Conservation (phyloP, 495 filamentous ascomycete species). For the Xylaria cubensis region DNA sequence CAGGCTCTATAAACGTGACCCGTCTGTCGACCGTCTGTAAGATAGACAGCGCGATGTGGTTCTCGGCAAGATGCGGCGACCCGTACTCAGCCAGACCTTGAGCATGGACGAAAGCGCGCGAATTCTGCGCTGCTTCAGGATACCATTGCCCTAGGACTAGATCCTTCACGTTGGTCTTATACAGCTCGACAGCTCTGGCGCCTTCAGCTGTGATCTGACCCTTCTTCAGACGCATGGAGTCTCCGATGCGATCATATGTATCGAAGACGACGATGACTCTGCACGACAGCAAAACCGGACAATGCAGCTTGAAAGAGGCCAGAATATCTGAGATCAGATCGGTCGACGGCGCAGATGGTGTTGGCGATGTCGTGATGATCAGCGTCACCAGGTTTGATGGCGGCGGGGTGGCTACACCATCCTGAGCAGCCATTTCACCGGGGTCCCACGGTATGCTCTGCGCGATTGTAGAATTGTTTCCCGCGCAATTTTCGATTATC, state of each 20-base stretch:
- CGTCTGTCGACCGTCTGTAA: conserved; percentile 42
- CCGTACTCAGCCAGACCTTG: conserved; percentile 51
- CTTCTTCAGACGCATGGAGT: conserved; percentile 50
- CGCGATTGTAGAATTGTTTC: background rate
- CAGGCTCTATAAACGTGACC: conserved; percentile 51
- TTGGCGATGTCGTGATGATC: conserved; percentile 57
- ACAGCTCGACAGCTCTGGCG: conserved; percentile 43
- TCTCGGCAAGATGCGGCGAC: conserved; percentile 37
- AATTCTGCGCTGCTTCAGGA: conserved; percentile 2
- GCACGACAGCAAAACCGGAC: conserved; percentile 41
- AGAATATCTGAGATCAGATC: conserved; percentile 50
- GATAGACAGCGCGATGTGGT: conserved; percentile 45
- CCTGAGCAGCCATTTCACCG: conserved; percentile 25
- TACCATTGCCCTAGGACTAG: conserved; percentile 45
- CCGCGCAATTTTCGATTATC: background rate
- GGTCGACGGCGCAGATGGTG: conserved; percentile 54
- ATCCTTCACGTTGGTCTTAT: conserved; percentile 50
- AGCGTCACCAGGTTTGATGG: conserved; percentile 43
- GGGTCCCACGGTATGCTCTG: background rate
- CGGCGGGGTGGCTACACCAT: conserved; percentile 1
- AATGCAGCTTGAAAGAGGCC: conserved; percentile 47
- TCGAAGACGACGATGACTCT: conserved; percentile 53
- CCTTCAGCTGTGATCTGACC: conserved; percentile 51
- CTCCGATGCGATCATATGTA: conserved; percentile 50
- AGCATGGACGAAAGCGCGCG: conserved; percentile 20